Percentiles rank a stretch among this genome's conserved stretches.
Evolutionary conservation across 345 rosid genomes (phyloP).

Genomic region (Lumnitzera racemosa): DNA sequence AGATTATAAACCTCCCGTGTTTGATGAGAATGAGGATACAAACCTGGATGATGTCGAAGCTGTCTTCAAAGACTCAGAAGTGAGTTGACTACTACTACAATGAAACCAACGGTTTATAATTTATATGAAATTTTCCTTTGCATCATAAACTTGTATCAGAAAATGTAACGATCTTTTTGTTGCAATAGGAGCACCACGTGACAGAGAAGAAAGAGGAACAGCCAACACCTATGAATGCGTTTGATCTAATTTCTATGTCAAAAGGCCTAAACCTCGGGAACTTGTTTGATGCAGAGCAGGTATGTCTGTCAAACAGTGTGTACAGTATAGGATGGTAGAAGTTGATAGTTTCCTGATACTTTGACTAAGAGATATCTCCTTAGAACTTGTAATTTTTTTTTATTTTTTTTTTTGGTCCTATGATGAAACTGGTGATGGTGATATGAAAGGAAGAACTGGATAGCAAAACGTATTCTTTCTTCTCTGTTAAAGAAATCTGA

Average conservation of each 20-base stretch:
- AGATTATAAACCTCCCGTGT: conserved; percentile 74
- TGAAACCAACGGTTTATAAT: background rate
- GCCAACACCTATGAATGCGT: conserved; percentile 83
- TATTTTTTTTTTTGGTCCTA: too few relatives aligned
- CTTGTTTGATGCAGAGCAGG: conserved; percentile 82
- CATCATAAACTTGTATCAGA: background rate
- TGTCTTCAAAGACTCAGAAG: conserved; percentile 86
- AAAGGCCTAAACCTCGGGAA: conserved; percentile 82
- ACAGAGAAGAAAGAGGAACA: conserved; percentile 79
- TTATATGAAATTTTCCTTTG: background rate
- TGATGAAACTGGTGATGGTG: too few relatives aligned
- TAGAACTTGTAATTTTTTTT: too few relatives aligned
- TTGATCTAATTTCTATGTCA: conserved; percentile 92
- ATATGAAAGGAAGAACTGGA: too few relatives aligned
- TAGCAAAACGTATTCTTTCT: too few relatives aligned
- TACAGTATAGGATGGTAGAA: background rate
- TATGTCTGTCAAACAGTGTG: conserved; percentile 11
- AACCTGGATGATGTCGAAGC: conserved; percentile 91
- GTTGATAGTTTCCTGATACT: background rate
- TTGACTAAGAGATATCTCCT: too few relatives aligned
- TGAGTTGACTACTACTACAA: conserved; percentile 18
- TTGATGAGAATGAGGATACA: conserved; percentile 59
- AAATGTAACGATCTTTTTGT: conserved; percentile 1
- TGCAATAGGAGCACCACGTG: conserved; percentile 75
- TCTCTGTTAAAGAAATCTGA: too few relatives aligned